Conservation (phyloP, 768 basidiomycete genomes). For the Suillus hirtellus region DNA sequence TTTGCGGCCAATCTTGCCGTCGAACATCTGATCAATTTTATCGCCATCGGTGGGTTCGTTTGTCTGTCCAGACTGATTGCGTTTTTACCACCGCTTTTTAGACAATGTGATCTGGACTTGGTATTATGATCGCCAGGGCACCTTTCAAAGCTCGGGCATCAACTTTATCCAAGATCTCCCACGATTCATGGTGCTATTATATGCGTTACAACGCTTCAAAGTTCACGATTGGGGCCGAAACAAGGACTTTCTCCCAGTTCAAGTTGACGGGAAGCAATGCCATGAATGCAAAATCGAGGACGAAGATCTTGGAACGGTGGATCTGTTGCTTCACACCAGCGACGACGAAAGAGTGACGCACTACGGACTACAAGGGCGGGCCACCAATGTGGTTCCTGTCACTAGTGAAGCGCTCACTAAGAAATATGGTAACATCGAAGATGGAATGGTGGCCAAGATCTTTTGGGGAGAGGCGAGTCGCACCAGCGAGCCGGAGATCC, state of each 20-base stretch:
- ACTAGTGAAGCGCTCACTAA: background rate
- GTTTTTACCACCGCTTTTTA: background rate
- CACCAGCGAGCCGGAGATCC: background rate
- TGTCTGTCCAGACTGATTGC: background rate
- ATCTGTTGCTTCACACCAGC: background rate
- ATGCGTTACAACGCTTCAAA: background rate
- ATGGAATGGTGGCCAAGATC: background rate
- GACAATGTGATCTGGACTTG: slow-evolving; percentile 8
- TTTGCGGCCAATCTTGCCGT: background rate
- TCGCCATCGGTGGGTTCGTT: background rate
- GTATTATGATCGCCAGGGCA: slow-evolving; percentile 2
- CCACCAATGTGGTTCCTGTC: slow-evolving; percentile 3
- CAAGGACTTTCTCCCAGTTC: background rate
- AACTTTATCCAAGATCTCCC: background rate
- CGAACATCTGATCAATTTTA: background rate
- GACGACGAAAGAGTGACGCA: background rate
- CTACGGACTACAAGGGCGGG: background rate
- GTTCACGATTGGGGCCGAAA: background rate
- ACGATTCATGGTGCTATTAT: background rate
- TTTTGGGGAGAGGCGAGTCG: background rate
- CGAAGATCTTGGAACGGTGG: background rate
- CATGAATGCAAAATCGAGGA: background rate
- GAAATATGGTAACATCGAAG: background rate
- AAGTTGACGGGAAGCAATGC: background rate
- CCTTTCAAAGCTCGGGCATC: background rate